phyloP scores from a whole-genome alignment of 768 basidiomycete genomes.

The Amanita pseudoporphyria region DNA sequence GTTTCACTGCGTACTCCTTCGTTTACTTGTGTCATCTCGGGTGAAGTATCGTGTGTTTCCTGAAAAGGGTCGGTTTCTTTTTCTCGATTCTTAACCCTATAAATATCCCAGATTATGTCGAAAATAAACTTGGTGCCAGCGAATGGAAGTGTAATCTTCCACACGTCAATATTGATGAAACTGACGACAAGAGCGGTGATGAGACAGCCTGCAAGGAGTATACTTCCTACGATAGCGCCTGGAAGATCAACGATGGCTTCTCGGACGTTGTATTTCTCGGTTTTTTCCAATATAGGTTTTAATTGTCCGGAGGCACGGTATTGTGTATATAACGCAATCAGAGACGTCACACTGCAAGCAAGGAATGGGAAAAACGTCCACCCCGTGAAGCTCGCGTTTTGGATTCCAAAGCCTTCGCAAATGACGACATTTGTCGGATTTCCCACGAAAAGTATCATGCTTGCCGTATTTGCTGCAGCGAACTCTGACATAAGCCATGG shows the following conservation, averaged over 20 bases:
- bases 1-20: no score
- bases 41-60: no score
- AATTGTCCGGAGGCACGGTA: constrained; percentile 49
- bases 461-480: constrained; percentile 71
- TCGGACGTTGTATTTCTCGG: constrained; percentile 36
- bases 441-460: constrained; percentile 68
- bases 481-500: constrained; percentile 73
- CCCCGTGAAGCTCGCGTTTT: constrained; percentile 70
- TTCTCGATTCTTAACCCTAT: constrained; percentile 24
- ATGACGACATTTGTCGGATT: constrained; percentile 95
- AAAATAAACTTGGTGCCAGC: constrained; percentile 62
- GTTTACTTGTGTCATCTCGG: no score
- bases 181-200: constrained; percentile 68
- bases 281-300: constrained; percentile 31
- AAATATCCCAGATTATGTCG: constrained; percentile 55
- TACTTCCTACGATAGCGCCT: constrained; percentile 66
- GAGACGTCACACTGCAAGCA: constrained; percentile 54
- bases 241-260: constrained; percentile 62
- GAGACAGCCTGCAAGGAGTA: constrained; percentile 58
- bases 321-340: constrained; percentile 46
- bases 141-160: constrained; percentile 79
- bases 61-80: neutral
- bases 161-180: constrained; percentile 70
- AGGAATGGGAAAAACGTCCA: constrained; percentile 80
- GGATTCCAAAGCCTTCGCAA: constrained; percentile 75